Percentiles rank a stretch among this genome's conserved stretches.
phyloP scores from a whole-genome alignment of 169 alveolate genomes.

The Plasmodium berghei region DNA sequence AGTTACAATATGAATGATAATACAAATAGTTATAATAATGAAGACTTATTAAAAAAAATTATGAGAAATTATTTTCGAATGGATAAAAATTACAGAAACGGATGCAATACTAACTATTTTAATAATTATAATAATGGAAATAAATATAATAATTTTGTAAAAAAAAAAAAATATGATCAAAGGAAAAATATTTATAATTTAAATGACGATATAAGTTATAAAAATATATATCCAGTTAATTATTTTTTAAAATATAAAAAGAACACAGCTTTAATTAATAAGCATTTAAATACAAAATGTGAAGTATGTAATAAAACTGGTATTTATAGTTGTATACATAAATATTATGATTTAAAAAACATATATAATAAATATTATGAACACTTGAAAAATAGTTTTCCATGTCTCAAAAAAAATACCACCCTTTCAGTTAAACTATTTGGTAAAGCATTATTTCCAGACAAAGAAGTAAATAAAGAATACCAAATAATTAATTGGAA shows the following conservation, averaged over 20 bases:
- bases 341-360: conserved; percentile 54
- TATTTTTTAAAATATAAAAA: conserved; percentile 52
- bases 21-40: background rate
- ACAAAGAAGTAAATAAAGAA: conserved; percentile 60
- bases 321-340: conserved; percentile 69
- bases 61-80: conserved; percentile 5
- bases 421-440: conserved; percentile 45
- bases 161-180: background rate
- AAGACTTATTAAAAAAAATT: conserved; percentile 12
- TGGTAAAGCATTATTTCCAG: conserved; percentile 62
- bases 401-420: conserved; percentile 39
- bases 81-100: background rate
- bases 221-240: conserved; percentile 61
- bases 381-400: conserved; percentile 28
- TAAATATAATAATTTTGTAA: background rate
- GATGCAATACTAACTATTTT: background rate
- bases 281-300: conserved; percentile 47
- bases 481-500: conserved; percentile 65
- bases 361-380: conserved; percentile 65
- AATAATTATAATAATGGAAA: background rate
- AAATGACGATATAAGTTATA: conserved; percentile 44
- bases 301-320: conserved; percentile 37
- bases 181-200: background rate
- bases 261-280: conserved; percentile 21
- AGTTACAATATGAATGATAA: background rate